Evolutionary conservation across 495 filamentous ascomycete species (phyloP), one percentile per base, ranked within the genome.

Genomic region (Hypoxylon perforatum): DNA sequence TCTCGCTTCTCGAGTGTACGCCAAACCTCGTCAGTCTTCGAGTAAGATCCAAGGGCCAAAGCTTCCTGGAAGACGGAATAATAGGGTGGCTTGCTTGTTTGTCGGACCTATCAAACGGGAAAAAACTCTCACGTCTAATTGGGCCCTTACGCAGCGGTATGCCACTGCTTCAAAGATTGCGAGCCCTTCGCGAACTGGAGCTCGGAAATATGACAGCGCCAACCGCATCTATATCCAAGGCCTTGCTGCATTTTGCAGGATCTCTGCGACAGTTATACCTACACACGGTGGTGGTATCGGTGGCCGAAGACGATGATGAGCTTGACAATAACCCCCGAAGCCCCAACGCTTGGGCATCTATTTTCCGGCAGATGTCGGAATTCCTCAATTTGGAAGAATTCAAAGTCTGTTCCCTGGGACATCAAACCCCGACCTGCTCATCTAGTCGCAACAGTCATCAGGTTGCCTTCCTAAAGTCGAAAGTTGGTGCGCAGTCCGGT

Each of bases 321-420:
- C 61, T 69, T 3, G 62, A 73, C 38, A 73, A 65, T 7, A 47
- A 73, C 17, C 41, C 63, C 18, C 15, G 22, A 25, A 49, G 48
- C n/a, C 59, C 65, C 11, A 73, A 73, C 19, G 70, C 70, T 4
- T 73, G 70, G 70, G 28, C 61, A 10, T 50, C 54, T 4, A 53
- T 73, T n/a, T 64, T 73, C 22, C 49, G 48, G 18, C 23, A 52
- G 3, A 67, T 73, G 51, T 56, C 59, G 10, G 36, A 9, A 14
- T 57, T 41, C 21, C 19, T 65, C n/a, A 33, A 18, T 8, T 22
- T 73, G 15, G 66, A 70, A 33, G 22, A 61, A 4, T 36, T 70
- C 14, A 42, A 49, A 3, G 17, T 67, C 14, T 25, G 42, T 28
- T 55, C 41, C 15, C 38, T 70, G 12, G 66, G 60, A n/a, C 70